These are phyloP conservation scores for Xylaria curta DNA, from an alignment of 495 filamentous ascomycete genomes.

Conservation along the genomic window DNA sequence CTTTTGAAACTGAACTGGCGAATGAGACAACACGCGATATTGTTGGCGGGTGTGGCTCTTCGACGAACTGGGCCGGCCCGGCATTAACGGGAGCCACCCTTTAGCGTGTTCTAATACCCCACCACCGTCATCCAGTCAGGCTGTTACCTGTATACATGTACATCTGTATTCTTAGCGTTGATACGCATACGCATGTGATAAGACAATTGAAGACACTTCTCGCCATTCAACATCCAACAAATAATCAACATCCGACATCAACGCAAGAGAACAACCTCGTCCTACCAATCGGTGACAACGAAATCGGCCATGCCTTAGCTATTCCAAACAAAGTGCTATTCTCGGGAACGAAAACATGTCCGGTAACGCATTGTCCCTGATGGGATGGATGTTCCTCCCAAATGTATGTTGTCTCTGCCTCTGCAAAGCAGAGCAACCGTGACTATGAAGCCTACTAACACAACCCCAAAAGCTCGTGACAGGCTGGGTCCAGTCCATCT, in stretches of 20 bases:
- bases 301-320: conserved; percentile 35
- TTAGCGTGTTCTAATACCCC: neutral
- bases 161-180: too few species aligned
- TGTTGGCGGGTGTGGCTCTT: neutral
- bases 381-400: conserved; percentile 83
- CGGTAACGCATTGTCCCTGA: conserved; percentile 66
- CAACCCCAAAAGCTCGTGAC: conserved; percentile 69
- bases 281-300: neutral
- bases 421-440: neutral
- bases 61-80: neutral
- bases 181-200: neutral
- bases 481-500: conserved; percentile 77
- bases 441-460: conserved; percentile 17
- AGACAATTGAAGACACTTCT: conserved; percentile 13
- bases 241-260: neutral
- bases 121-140: conserved; percentile 1
- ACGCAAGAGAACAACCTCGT: neutral
- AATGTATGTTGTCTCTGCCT: conserved; percentile 56
- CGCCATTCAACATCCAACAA: neutral
- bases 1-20: neutral
- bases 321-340: neutral
- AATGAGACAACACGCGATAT: conserved; percentile 8
- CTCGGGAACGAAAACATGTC: conserved; percentile 34
- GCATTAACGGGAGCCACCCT: neutral
- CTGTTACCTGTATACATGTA: neutral